Evolutionary conservation across 805 yeast species (phyloP), one percentile per base, ranked within the genome.

Genomic region (Yarrowia yakushimensis): DNA sequence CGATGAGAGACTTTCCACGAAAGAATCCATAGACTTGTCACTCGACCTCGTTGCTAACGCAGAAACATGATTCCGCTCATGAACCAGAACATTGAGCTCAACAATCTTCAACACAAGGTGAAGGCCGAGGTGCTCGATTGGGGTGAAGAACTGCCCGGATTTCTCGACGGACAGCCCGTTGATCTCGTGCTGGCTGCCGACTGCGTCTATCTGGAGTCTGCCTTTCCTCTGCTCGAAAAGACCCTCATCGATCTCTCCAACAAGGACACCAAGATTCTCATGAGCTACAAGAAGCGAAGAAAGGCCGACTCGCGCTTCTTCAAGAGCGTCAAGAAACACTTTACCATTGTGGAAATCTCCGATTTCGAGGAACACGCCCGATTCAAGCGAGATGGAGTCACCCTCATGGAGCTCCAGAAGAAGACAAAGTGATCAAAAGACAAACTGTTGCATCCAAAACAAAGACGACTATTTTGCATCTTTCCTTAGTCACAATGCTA

Each of bases 121-220:
- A 63, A 64, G 15, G 82, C 85, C 4, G 71, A 69, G 13, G 78
- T 73, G 4, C 71, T 83, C 13, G 74, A 76, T 60, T 82, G 86
- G 84, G 81, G 81, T 8, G 73, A 72, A 20, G 68, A 68, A 1
- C 65, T 78, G 12, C 81, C 82, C 5, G 72, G 66, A 0, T 76
- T 73, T 60, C 72, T 78, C 11, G 37, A 65, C 11, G 68, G 67
- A 0, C 72, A 70, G 5, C 60, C 63, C 12, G 75, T 77, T 3
- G 85, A 82, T 69, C 71, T 82, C 5, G 71, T 83, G 2, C 68
- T 83, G 23, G 86, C 86, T 5, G 86, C 86, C 0, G 87, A 83
- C 69, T 82, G 86, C 69, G 86, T 83, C 13, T 83, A 83, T 63
- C 72, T 80, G 27, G 86, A 82, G 66, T 68, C 73, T 10, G 83